phyloP scores from a whole-genome alignment of 768 basidiomycete genomes.

The Antrodiella citrinella region DNA sequence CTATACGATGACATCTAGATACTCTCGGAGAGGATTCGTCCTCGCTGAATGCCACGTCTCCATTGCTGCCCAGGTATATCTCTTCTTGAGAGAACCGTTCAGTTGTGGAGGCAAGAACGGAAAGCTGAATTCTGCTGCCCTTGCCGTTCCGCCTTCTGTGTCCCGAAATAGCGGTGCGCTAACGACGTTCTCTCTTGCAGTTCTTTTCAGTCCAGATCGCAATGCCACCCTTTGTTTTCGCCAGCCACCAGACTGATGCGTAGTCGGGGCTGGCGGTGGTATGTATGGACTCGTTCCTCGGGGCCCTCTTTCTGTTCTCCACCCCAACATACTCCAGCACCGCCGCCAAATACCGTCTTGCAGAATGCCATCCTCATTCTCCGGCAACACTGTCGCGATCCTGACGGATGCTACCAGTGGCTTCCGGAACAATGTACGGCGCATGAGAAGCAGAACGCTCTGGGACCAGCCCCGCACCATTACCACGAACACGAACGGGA shows the following conservation, averaged over 20 bases:
- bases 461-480: slow-evolving; percentile 1
- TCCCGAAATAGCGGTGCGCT: not conserved
- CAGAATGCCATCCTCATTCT: slow-evolving; percentile 6
- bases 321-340: not conserved
- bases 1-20: slow-evolving; percentile 16
- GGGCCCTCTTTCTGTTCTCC: not conserved
- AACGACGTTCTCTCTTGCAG: not conserved
- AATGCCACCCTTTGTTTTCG: not conserved
- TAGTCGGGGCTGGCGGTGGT: not conserved
- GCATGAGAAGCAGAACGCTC: slow-evolving; percentile 6
- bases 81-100: slow-evolving; percentile 36
- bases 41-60: slow-evolving; percentile 34
- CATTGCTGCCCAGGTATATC: slow-evolving; percentile 34
- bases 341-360: not conserved
- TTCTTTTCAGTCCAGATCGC: not conserved
- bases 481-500: not conserved
- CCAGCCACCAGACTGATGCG: not conserved
- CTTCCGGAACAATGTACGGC: slow-evolving; percentile 10
- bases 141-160: not conserved
- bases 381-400: slow-evolving; percentile 3
- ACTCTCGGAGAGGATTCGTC: slow-evolving; percentile 12
- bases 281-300: not conserved
- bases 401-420: slow-evolving; percentile 10
- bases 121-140: slow-evolving; percentile 41
- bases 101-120: slow-evolving; percentile 43